Conservation (phyloP, 1,284 basidiomycete species). For the Papiliotrema flavescens region DNA sequence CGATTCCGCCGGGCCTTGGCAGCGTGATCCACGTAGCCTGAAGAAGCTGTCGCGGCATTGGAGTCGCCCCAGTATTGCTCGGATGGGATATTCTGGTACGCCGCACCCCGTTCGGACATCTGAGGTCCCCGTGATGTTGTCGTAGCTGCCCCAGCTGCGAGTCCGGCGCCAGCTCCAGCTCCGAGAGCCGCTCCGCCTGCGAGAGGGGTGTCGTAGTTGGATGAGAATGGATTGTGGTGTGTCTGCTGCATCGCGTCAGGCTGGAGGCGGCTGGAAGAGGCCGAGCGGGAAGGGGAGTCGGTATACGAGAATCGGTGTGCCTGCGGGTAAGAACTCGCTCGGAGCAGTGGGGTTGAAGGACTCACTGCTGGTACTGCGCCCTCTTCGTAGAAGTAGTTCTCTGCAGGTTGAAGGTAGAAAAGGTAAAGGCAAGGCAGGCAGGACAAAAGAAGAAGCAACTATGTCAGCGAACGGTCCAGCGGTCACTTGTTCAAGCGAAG, state of each 20-base stretch:
- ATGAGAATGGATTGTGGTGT: too few relatives aligned
- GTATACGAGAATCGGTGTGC: constrained; percentile 3
- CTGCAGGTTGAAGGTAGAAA: not conserved
- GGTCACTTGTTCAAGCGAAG: not conserved
- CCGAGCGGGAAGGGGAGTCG: not conserved
- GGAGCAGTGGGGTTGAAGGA: not conserved
- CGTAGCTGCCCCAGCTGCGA: not conserved
- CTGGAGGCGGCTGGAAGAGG: not conserved
- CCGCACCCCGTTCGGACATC: constrained; percentile 7
- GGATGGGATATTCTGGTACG: constrained; percentile 30
- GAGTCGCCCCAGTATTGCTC: constrained; percentile 22
- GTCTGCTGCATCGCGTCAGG: too few relatives aligned
- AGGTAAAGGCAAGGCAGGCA: not conserved
- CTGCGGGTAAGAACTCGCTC: not conserved
- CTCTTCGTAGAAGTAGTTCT: not conserved
- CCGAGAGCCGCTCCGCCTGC: not conserved
- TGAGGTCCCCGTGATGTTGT: constrained; percentile 1
- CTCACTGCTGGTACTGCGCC: not conserved
- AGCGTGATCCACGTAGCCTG: not conserved
- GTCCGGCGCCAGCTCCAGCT: constrained; percentile 5
- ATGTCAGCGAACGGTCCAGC: not conserved
- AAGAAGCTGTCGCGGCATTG: not conserved
- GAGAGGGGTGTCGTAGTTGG: not conserved
- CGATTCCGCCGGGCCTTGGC: constrained; percentile 13
- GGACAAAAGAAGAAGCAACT: not conserved